Evolutionary conservation across 1,139 yeast species (phyloP).

Genomic region (Suhomyces wounanorum): DNA sequence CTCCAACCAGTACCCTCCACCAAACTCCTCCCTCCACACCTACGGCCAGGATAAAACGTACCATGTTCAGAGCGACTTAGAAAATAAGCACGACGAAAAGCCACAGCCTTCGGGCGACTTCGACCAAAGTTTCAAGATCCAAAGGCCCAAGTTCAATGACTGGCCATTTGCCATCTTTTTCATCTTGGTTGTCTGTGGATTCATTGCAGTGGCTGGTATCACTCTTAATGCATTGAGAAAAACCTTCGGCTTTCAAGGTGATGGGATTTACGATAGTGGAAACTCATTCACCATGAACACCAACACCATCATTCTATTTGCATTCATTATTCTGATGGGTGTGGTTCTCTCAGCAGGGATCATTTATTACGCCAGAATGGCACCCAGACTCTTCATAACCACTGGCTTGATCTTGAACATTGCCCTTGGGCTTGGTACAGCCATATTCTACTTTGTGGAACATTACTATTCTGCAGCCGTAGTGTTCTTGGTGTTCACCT

Average conservation of each 20-base stretch:
- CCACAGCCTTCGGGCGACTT: slow-evolving; percentile 46
- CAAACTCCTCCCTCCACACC: neutral
- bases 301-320: slow-evolving; percentile 70
- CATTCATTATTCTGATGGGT: slow-evolving; percentile 64
- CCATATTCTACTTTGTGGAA: slow-evolving; percentile 66
- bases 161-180: slow-evolving; percentile 71
- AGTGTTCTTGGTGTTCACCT: slow-evolving; percentile 66
- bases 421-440: slow-evolving; percentile 70
- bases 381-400: slow-evolving; percentile 69
- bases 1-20: slow-evolving; percentile 2
- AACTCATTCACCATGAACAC: slow-evolving; percentile 67
- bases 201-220: slow-evolving; percentile 69
- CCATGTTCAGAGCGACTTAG: slow-evolving; percentile 27
- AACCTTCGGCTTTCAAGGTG: slow-evolving; percentile 59
- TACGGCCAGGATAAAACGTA: slow-evolving; percentile 9
- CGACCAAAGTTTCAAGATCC: slow-evolving; percentile 66
- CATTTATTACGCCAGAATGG: slow-evolving; percentile 59
- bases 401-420: slow-evolving; percentile 70
- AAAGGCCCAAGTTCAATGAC: slow-evolving; percentile 71
- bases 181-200: slow-evolving; percentile 62
- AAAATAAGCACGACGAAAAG: slow-evolving; percentile 31
- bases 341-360: slow-evolving; percentile 60
- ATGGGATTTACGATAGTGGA: slow-evolving; percentile 59
- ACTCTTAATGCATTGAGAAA: slow-evolving; percentile 63
- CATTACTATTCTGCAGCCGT: slow-evolving; percentile 78